Evolutionary conservation across 306 rosid genomes (phyloP), one percentile per base, ranked within the genome.

Genomic region (Heteromeles arbutifolia): DNA sequence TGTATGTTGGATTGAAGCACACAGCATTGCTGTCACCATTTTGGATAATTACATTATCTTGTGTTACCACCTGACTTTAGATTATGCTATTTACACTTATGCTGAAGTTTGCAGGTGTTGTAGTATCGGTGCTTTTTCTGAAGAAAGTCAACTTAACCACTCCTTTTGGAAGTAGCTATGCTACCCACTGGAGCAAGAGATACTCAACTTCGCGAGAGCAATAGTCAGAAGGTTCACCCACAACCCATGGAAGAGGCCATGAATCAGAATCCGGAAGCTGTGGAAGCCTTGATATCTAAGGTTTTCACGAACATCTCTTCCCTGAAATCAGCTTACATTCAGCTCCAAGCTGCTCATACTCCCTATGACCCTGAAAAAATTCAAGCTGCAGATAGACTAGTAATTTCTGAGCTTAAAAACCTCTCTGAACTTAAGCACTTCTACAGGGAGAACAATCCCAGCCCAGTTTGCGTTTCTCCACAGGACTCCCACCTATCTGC

Each of bases 401-500:
- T 96, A 59, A 96, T 96, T 77, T 72, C 91, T 29, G 99, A 96
- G 90, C 88, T 96, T 77, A 96, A 96, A 87, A 89, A 81, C 57
- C 89, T 96, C 57, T 96, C 99, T 48, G 98, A 96, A 84, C 91
- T 96, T 67, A 96, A 96, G 90, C 99, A 96, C 84, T 89, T 96
- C 65, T 96, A 96, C 70, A 85, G 99, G 85, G 99, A 96, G 85
- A 87, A 90, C 90, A 89, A 92, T 79, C 98, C 99, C 70, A 96
- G 93, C 73, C 97, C 99, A 11, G 97, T 88, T 32, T 90, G 88
- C 72, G 89, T 86, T 84, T 90, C 99, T 45, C 96, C 99, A 44
- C 99, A 96, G 52, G 99, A 96, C 76, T 96, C 99, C 11, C 98
- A 98, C 74, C 84, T 96, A 86, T 98, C 99, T 79, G 99, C 97